phyloP scores from a whole-genome alignment of 176 grass and related monocot genomes.

The Carex pumila region DNA sequence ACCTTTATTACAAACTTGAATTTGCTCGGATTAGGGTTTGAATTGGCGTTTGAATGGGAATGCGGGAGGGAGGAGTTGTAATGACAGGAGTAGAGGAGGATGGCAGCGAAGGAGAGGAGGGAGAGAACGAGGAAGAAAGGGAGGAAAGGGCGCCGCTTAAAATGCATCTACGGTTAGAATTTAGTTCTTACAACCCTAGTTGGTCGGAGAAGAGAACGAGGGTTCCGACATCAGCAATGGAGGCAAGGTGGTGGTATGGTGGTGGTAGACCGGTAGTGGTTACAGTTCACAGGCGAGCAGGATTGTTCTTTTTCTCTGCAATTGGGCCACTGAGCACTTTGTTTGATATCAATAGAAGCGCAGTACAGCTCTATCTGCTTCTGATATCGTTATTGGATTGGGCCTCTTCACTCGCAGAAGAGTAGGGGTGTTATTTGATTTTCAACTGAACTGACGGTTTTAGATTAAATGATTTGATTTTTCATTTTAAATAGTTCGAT shows the following conservation, averaged over 20 bases:
- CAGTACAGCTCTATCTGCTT: neutral
- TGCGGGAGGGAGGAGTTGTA: constrained; percentile 20
- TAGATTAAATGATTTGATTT: too few species aligned
- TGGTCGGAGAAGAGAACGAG: neutral
- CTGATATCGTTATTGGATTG: neutral
- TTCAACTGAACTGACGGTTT: too few species aligned
- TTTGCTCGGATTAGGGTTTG: neutral
- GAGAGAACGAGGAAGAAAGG: constrained; percentile 38
- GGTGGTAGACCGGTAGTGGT: neutral
- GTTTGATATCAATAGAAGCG: neutral
- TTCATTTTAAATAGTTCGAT: too few species aligned
- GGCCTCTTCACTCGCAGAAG: neutral
- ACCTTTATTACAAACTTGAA: constrained; percentile 74
- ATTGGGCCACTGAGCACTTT: neutral
- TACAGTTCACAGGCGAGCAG: neutral
- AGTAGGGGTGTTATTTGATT: too few species aligned
- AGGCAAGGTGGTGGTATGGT: neutral
- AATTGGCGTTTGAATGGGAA: neutral
- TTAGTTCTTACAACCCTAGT: neutral
- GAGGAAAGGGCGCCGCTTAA: constrained; percentile 36
- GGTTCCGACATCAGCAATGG: neutral
- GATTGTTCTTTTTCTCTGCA: neutral
- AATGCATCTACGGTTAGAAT: constrained; percentile 33
- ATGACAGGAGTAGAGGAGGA: constrained; percentile 31
- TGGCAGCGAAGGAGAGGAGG: constrained; percentile 23